These are phyloP conservation scores for Colletotrichum brevisporum DNA, from an alignment of 2,329 filamentous ascomycete species.

Conservation along the genomic window DNA sequence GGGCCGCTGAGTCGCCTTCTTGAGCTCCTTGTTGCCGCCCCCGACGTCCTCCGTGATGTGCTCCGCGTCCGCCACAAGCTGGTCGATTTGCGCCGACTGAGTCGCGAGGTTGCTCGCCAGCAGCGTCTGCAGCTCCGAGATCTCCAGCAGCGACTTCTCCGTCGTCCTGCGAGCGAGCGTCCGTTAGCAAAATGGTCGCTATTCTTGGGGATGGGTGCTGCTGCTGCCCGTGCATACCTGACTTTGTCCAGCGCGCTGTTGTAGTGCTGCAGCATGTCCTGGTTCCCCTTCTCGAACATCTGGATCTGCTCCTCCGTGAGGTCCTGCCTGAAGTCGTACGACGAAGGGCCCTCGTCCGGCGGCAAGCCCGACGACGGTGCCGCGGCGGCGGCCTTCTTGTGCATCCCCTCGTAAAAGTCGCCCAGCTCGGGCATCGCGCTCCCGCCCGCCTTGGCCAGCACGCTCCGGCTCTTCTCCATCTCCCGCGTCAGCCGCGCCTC, in stretches of 20 bases:
- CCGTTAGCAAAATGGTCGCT: constrained; percentile 14
- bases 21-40: constrained; percentile 91
- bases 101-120: constrained; percentile 88
- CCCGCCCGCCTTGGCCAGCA: constrained; percentile 77
- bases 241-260: constrained; percentile 96
- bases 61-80: constrained; percentile 86
- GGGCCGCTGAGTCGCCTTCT: constrained; percentile 80
- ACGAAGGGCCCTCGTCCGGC: constrained; percentile 43
- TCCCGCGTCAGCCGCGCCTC: constrained; percentile 87
- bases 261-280: constrained; percentile 92
- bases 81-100: constrained; percentile 90
- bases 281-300: constrained; percentile 93
- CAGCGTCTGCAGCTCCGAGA: constrained; percentile 90
- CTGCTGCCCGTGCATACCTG: constrained; percentile 71
- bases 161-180: constrained; percentile 73
- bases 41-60: constrained; percentile 89
- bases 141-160: constrained; percentile 91
- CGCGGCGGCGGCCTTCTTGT: constrained; percentile 40
- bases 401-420: constrained; percentile 43
- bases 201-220: no score
- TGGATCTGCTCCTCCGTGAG: constrained; percentile 89
- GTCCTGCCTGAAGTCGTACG: constrained; percentile 57
- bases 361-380: constrained; percentile 43
- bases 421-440: constrained; percentile 43
- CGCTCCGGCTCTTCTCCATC: constrained; percentile 89